Conservation (phyloP, 352 stramenopile genomes). For the Phytophthora constricta region DNA sequence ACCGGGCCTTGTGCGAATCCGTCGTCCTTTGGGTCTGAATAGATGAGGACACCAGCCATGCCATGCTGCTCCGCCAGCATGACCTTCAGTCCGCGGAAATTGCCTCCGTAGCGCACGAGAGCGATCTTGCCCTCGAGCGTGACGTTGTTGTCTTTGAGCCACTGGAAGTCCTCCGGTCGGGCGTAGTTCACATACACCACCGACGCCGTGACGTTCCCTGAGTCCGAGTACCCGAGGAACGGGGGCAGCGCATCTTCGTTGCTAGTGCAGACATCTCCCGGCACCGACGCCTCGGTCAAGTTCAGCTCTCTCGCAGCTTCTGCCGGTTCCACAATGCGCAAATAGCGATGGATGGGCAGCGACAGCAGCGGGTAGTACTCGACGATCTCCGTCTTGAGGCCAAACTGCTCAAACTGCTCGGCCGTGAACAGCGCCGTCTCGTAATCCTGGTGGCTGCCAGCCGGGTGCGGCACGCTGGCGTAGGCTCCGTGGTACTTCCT, state of each 20-base stretch:
- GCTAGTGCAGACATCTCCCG: constrained; percentile 69
- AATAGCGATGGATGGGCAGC: constrained; percentile 46
- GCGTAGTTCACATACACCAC: constrained; percentile 90
- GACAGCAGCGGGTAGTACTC: constrained; percentile 75
- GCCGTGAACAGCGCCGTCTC: constrained; percentile 59
- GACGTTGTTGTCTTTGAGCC: constrained; percentile 39
- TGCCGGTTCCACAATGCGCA: constrained; percentile 48
- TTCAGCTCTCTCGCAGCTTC: constrained; percentile 40
- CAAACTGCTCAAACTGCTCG: constrained; percentile 51
- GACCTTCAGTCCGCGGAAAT: constrained; percentile 60
- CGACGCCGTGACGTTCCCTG: constrained; percentile 60
- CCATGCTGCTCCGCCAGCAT: constrained; percentile 65
- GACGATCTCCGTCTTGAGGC: constrained; percentile 62
- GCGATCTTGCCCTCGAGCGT: constrained; percentile 64
- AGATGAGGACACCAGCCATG: constrained; percentile 68
- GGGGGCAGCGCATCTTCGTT: constrained; percentile 58
- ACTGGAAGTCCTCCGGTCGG: constrained; percentile 55
- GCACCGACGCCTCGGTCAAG: constrained; percentile 59
- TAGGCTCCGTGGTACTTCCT: constrained; percentile 35
- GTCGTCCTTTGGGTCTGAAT: constrained; percentile 75
- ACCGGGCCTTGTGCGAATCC: constrained; percentile 52
- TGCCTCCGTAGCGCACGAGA: constrained; percentile 67
- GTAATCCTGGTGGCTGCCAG: constrained; percentile 51
- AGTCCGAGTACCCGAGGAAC: constrained; percentile 79
- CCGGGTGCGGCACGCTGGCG: constrained; percentile 43